These are phyloP conservation scores for Samsoniella hepiali DNA, from an alignment of 2,329 filamentous ascomycete genomes.

Conservation along the genomic window DNA sequence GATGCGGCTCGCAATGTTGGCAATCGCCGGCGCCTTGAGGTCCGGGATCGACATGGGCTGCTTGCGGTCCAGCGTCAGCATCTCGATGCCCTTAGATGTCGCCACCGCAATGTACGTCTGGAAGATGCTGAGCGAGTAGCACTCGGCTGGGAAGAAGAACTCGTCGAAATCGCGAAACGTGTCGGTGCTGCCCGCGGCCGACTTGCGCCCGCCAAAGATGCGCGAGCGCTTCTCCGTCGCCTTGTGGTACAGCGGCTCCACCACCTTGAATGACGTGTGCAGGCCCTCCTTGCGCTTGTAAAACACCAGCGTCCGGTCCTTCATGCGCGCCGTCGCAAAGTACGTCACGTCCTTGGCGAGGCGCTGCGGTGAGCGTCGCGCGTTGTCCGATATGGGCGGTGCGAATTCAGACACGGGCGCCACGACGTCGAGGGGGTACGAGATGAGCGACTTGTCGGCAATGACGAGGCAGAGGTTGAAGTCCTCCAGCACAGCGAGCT, in stretches of 20 bases:
- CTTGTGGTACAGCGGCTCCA: constrained; percentile 94
- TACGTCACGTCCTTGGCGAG: constrained; percentile 92
- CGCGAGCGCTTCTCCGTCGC: constrained; percentile 78
- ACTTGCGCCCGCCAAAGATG: constrained; percentile 56
- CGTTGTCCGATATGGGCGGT: constrained; percentile 64
- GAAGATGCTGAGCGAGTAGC: constrained; percentile 93
- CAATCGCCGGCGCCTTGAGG: constrained; percentile 71
- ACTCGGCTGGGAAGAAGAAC: constrained; percentile 96
- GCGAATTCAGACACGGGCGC: constrained; percentile 61
- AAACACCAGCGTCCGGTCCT: constrained; percentile 89
- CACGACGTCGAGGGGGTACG: constrained; percentile 88
- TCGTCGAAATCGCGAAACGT: constrained; percentile 98
- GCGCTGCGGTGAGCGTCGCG: constrained; percentile 84
- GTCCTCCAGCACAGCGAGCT: constrained; percentile 92
- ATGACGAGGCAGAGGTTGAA: constrained; percentile 92
- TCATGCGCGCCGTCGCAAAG: constrained; percentile 95
- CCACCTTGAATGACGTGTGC: constrained; percentile 92
- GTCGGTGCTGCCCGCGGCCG: constrained; percentile 72
- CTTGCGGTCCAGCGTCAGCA: constrained; percentile 96
- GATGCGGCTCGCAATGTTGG: constrained; percentile 81
- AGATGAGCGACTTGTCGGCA: constrained; percentile 84
- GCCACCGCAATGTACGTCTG: constrained; percentile 89
- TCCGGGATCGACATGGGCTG: constrained; percentile 92
- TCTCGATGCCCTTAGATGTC: constrained; percentile 89
- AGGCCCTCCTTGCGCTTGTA: constrained; percentile 95